Percentiles rank a stretch among this genome's conserved stretches.
Conservation (phyloP, 129 eudicot genomes). For the Arctium lappa region DNA sequence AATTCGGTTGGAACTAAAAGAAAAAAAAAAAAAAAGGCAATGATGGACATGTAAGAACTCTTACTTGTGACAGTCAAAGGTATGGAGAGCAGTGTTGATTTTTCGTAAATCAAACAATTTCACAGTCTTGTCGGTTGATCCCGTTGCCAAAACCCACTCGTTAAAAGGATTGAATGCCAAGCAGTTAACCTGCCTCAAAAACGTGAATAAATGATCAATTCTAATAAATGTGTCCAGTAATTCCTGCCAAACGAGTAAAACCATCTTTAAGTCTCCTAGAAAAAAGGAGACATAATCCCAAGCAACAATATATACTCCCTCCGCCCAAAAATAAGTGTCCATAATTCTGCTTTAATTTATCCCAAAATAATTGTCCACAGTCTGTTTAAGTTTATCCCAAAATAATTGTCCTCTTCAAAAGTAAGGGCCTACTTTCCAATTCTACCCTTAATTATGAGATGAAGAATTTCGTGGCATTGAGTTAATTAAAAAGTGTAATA, state of each 20-base stretch:
- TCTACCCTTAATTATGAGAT: too few relatives aligned
- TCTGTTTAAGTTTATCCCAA: too few relatives aligned
- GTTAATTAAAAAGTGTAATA: neutral
- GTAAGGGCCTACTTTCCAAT: too few relatives aligned
- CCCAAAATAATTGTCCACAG: too few relatives aligned
- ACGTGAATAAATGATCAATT: constrained; percentile 1
- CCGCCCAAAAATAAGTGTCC: too few relatives aligned
- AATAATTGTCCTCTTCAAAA: too few relatives aligned
- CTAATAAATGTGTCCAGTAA: neutral
- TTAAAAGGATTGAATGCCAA: constrained; percentile 92
- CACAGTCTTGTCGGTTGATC: constrained; percentile 94
- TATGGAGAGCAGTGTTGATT: constrained; percentile 65
- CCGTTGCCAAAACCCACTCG: constrained; percentile 96
- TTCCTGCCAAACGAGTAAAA: neutral
- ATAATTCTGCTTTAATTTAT: too few relatives aligned
- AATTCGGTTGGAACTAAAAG: neutral
- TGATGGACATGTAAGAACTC: constrained; percentile 14
- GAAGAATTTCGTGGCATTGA: neutral
- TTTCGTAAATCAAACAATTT: constrained; percentile 81
- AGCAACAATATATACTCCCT: too few relatives aligned
- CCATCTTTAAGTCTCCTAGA: neutral
- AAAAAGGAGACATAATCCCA: neutral
- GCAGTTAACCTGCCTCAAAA: constrained; percentile 66
- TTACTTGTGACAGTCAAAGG: constrained; percentile 93
- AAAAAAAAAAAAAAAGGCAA: neutral